A percentile compares a stretch with the other conserved stretches of the same genome.
These are phyloP conservation scores for Candida succiphila DNA, from an alignment of 805 yeast genomes.

Conservation along the genomic window DNA sequence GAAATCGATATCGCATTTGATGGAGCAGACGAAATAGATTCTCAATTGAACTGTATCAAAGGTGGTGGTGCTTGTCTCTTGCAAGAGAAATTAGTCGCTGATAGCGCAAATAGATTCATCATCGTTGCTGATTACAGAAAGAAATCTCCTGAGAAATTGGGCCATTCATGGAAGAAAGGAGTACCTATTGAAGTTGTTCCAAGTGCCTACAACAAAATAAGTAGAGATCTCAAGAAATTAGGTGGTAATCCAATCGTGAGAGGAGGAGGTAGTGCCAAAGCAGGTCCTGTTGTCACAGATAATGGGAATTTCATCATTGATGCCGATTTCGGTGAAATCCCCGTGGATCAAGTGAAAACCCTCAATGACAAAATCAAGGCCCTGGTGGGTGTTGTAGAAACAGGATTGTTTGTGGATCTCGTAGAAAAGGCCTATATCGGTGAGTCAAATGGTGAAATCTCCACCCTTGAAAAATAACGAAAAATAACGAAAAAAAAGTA, in stretches of 20 bases:
- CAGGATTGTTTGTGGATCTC: slow-evolving; percentile 75
- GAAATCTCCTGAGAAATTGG: slow-evolving; percentile 56
- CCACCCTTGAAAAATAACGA: neutral
- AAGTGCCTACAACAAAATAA: slow-evolving; percentile 70
- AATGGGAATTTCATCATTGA: slow-evolving; percentile 90
- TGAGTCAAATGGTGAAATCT: slow-evolving; percentile 54
- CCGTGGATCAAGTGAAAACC: slow-evolving; percentile 27
- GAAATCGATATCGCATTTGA: slow-evolving; percentile 88
- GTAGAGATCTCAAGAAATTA: slow-evolving; percentile 45
- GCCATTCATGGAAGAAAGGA: slow-evolving; percentile 79
- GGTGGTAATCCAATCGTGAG: slow-evolving; percentile 67
- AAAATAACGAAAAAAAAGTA: no score
- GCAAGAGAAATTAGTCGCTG: slow-evolving; percentile 92
- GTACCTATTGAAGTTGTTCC: slow-evolving; percentile 96
- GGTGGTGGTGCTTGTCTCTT: slow-evolving; percentile 99
- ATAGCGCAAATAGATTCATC: slow-evolving; percentile 63
- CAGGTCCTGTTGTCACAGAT: slow-evolving; percentile 95
- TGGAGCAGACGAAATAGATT: slow-evolving; percentile 96
- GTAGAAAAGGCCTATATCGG: slow-evolving; percentile 86
- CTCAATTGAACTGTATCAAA: slow-evolving; percentile 73
- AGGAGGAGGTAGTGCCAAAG: slow-evolving; percentile 85
- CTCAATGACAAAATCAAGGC: slow-evolving; percentile 61
- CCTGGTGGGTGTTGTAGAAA: slow-evolving; percentile 91
- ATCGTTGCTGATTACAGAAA: slow-evolving; percentile 92
- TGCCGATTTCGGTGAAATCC: slow-evolving; percentile 81